These are phyloP conservation scores for Didymella arachidicola DNA, from an alignment of 2,329 filamentous ascomycete genomes.

Conservation along the genomic window DNA sequence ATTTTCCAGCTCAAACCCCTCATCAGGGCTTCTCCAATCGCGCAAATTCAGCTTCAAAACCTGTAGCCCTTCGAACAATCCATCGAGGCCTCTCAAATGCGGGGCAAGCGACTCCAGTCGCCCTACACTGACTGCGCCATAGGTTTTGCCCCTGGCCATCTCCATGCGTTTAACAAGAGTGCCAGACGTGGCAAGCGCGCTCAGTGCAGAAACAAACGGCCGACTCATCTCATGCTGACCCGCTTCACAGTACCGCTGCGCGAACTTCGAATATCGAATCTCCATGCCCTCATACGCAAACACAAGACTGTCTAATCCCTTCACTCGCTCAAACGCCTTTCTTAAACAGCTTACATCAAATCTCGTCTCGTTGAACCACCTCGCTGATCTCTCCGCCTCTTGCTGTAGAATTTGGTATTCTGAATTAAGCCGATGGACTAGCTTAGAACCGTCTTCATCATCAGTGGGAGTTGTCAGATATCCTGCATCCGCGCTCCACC, in stretches of 20 bases:
- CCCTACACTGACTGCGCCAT: constrained; percentile 3
- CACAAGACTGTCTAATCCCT: not conserved
- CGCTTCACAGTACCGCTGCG: constrained; percentile 29
- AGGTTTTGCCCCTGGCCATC: not conserved
- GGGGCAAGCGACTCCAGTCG: constrained; percentile 10
- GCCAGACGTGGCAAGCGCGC: constrained; percentile 21
- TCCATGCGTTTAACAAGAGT: not conserved
- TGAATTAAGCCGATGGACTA: not conserved
- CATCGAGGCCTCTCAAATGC: not conserved
- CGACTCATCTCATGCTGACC: constrained; percentile 41
- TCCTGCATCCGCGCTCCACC: constrained; percentile 19
- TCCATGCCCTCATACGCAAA: constrained; percentile 26
- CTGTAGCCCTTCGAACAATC: constrained; percentile 8
- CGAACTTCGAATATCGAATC: constrained; percentile 24
- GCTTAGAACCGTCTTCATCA: constrained; percentile 2
- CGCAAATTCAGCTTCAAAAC: constrained; percentile 35
- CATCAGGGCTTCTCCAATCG: constrained; percentile 38
- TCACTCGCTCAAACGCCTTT: not conserved
- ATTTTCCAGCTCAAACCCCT: constrained; percentile 33
- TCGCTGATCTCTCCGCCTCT: not conserved
- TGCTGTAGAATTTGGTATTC: not conserved
- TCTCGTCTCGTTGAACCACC: constrained; percentile 10
- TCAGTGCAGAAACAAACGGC: constrained; percentile 38
- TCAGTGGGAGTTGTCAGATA: constrained; percentile 4
- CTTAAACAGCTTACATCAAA: constrained; percentile 3